phyloP scores from a whole-genome alignment of 176 grass and related monocot species.

The Zoysia pacifica region DNA sequence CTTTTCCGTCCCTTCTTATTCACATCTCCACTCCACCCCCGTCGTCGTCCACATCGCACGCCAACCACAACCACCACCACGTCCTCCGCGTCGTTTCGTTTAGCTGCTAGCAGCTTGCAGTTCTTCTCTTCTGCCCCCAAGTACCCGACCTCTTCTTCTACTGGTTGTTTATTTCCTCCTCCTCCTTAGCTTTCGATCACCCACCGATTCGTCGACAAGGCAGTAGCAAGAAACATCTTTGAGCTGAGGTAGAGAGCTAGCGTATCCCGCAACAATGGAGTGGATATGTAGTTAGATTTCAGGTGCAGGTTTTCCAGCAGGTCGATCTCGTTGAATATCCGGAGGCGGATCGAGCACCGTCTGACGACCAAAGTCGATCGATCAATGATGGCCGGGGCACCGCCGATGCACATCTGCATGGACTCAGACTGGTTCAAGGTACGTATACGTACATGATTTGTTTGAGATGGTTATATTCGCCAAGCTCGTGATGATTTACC shows the following conservation, averaged over 20 bases:
- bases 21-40: constrained; percentile 36
- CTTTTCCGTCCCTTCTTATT: constrained; percentile 79
- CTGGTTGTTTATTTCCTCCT: too few relatives aligned
- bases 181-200: not conserved
- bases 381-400: constrained; percentile 59
- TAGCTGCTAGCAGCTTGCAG: not conserved
- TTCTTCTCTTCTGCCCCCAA: not conserved
- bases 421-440: constrained; percentile 96
- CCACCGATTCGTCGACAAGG: not conserved
- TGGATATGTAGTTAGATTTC: not conserved
- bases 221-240: not conserved
- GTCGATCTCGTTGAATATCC: not conserved
- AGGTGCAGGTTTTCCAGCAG: not conserved
- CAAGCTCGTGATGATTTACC: not conserved
- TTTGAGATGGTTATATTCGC: not conserved
- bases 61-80: constrained; percentile 28
- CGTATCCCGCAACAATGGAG: not conserved
- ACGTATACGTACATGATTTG: not conserved
- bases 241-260: too few relatives aligned
- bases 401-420: constrained; percentile 85
- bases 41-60: constrained; percentile 45
- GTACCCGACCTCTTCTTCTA: too few relatives aligned
- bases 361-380: not conserved
- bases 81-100: not conserved
- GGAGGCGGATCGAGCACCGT: not conserved